Evolutionary conservation across 208 protist genomes (phyloP).

Genomic region (Wallacemonas sp.): DNA sequence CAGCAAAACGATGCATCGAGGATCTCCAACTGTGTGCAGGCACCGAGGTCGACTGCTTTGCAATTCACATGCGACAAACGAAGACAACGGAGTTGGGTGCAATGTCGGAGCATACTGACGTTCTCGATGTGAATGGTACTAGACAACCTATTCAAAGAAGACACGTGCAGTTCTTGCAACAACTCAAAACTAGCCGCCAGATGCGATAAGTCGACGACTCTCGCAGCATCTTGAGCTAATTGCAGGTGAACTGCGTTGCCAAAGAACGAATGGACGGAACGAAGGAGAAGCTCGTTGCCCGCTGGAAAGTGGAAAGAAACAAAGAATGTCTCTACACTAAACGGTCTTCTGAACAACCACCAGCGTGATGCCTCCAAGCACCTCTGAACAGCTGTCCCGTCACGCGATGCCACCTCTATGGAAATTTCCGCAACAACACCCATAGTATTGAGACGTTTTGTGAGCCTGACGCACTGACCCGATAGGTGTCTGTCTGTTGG

Average conservation of each 20-base stretch:
- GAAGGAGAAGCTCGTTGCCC: not conserved
- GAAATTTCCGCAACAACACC: not conserved
- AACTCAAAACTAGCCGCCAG: not conserved
- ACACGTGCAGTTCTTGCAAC: not conserved
- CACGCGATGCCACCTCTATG: not conserved
- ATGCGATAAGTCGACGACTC: too few species aligned
- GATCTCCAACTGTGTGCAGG: not conserved
- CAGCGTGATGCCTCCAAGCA: not conserved
- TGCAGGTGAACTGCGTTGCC: too few species aligned
- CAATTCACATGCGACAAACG: not conserved
- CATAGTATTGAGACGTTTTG: not conserved
- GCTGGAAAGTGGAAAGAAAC: not conserved
- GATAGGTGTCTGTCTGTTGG: not conserved
- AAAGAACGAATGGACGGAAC: not conserved
- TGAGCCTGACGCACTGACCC: not conserved
- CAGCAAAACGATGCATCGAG: not conserved
- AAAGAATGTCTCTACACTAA: not conserved
- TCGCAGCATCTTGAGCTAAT: too few species aligned
- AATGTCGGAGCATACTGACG: not conserved
- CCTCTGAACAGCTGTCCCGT: not conserved
- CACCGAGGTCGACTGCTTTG: not conserved
- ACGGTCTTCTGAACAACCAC: not conserved
- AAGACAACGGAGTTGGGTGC: conserved; percentile 3
- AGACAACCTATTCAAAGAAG: not conserved
- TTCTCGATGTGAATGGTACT: not conserved